Base-by-base conservation (phyloP, 2,329 filamentous ascomycete species). In the Tolypocladium inflatum region DNA sequence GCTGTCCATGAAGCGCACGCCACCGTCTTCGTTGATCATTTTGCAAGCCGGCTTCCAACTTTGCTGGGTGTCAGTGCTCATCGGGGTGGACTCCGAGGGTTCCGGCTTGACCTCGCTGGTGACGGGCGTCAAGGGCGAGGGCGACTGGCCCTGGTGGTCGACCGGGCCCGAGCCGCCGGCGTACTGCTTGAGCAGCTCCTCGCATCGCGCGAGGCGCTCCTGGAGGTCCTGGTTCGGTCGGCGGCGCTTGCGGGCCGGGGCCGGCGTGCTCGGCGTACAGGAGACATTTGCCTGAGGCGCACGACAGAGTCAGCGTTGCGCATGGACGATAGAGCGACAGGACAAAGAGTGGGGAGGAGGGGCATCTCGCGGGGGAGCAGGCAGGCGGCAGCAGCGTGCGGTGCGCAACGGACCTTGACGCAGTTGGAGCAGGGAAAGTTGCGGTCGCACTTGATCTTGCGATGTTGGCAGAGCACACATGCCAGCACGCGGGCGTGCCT, bases 371-470 rank as follows among this genome's bases (percentile, higher is more conserved):
- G 39, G 17, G 41, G 26, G 50, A 8, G 37, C 26, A 35, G n/a
- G 54, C 19, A 37, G 45, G n/a, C 8, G 15, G 54, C 21, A 33
- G 35, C 21, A 23, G 15, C 13, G 2, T 9, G 39, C 26, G 26
- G 26, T 30, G 26, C 26, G 7, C 10, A 55, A 67, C 71, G 61
- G 63, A 84, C 82, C 77, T 84, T 85, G 66, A 80, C 70, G 63
- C 82, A 85, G 63, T 85, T 84, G 59, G 81, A 78, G 64, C 82
- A 85, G 4, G 82, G 82, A 45, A 78, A 82, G 48, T 77, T 78
- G 60, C 82, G 77, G 64, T 85, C 81, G 69, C 82, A 85, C 68
- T 83, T 84, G 70, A 84, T 84, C 71, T 85, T 85, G 64, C 82
- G 78, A 65, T 81, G 79, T 66, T 85, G 82, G 65, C 82, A 85